phyloP scores from a whole-genome alignment of 441 rosid species.

The Croton setiger region DNA sequence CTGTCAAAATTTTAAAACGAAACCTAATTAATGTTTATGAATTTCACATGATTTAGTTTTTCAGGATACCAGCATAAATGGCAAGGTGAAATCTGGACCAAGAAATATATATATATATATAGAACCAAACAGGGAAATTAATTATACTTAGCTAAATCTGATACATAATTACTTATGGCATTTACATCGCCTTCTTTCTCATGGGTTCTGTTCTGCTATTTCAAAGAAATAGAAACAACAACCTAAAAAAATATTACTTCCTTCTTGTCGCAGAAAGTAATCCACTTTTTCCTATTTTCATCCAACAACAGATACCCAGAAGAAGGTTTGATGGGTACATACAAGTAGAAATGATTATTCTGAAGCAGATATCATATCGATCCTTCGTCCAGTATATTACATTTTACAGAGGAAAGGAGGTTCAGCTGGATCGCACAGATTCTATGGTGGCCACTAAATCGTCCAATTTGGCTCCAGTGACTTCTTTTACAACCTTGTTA shows the following conservation, averaged over 20 bases:
- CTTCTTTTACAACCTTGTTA: conserved; percentile 67
- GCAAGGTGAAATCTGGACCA: neutral
- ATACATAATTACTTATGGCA: conserved; percentile 3
- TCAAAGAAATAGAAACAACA: neutral
- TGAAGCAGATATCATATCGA: neutral
- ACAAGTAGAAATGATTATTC: conserved; percentile 8
- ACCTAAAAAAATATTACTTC: neutral
- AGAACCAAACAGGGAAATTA: neutral
- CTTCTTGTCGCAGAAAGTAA: neutral
- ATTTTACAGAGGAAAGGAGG: conserved; percentile 16
- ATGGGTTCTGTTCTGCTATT: conserved; percentile 8
- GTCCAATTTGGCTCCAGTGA: conserved; percentile 75
- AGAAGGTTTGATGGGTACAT: conserved; percentile 1
- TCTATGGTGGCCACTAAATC: conserved; percentile 71
- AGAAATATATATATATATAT: neutral
- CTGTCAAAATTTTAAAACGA: too few relatives aligned
- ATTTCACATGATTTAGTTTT: too few relatives aligned
- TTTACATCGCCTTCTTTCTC: conserved; percentile 8
- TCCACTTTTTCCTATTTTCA: neutral
- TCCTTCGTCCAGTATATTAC: conserved; percentile 22
- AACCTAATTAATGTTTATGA: too few relatives aligned
- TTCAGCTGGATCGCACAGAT: conserved; percentile 56
- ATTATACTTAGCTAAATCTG: neutral
- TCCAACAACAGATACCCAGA: neutral
- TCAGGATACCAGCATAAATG: neutral